These are phyloP conservation scores for Tillandsia leiboldiana DNA, from an alignment of 176 grass and related monocot species.

Conservation along the genomic window DNA sequence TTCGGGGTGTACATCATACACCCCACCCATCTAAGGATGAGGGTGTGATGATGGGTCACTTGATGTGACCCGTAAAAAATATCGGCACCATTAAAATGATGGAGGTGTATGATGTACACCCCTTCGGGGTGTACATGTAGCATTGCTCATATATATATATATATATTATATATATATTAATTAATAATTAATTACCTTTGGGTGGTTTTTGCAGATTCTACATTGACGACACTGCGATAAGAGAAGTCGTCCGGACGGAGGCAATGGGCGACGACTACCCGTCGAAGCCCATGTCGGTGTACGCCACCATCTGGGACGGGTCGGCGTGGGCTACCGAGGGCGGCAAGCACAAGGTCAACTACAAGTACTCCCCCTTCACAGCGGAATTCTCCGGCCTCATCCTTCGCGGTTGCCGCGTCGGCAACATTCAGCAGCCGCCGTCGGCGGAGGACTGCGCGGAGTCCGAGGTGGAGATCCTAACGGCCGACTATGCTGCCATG, in stretches of 20 bases:
- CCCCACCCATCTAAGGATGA: too few species aligned
- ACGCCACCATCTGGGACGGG: conserved; percentile 94
- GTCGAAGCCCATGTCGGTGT: conserved; percentile 82
- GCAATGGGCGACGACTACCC: conserved; percentile 69
- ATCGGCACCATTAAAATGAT: too few species aligned
- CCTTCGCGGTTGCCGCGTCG: conserved; percentile 39
- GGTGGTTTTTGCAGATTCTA: conserved; percentile 47
- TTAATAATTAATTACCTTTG: too few species aligned
- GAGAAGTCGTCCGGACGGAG: conserved; percentile 44
- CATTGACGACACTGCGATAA: conserved; percentile 56
- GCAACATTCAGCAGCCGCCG: not conserved
- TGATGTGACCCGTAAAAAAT: too few species aligned
- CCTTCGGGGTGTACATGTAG: too few species aligned
- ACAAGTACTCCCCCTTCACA: conserved; percentile 57
- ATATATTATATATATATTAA: too few species aligned
- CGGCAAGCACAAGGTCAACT: conserved; percentile 57
- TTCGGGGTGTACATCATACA: too few species aligned
- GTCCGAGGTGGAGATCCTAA: conserved; percentile 43
- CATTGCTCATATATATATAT: too few species aligned
- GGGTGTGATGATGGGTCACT: too few species aligned
- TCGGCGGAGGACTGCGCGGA: conserved; percentile 37
- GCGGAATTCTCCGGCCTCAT: conserved; percentile 50
- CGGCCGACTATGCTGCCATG: conserved; percentile 52
- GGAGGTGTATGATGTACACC: too few species aligned
- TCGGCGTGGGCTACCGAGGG: conserved; percentile 80